These are phyloP conservation scores for Daldinia caldariorum DNA, from an alignment of 495 filamentous ascomycete species.

Conservation along the genomic window DNA sequence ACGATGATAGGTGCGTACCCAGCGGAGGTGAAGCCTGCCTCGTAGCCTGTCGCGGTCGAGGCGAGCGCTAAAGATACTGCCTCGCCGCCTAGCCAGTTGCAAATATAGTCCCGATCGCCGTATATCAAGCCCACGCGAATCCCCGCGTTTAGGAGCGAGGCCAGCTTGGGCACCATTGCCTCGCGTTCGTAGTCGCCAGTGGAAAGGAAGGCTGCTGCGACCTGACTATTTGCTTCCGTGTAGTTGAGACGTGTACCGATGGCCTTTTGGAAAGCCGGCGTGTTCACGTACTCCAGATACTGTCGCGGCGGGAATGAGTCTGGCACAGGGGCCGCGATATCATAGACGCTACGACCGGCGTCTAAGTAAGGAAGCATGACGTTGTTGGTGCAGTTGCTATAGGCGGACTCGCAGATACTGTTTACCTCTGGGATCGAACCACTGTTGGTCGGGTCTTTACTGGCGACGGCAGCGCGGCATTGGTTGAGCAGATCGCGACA, in stretches of 20 bases:
- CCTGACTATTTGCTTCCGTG: constrained; percentile 62
- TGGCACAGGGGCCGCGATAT: constrained; percentile 61
- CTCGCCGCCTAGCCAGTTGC: constrained; percentile 74
- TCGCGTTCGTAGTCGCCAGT: constrained; percentile 65
- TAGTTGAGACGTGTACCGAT: constrained; percentile 75
- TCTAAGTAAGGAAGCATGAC: constrained; percentile 59
- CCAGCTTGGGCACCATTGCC: constrained; percentile 59
- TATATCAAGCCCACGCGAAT: constrained; percentile 77
- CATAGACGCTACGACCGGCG: constrained; percentile 67
- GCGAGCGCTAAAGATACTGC: constrained; percentile 67
- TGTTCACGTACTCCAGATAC: constrained; percentile 72
- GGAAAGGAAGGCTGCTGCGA: constrained; percentile 61
- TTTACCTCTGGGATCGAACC: constrained; percentile 60
- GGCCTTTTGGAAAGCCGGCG: constrained; percentile 67
- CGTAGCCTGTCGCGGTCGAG: constrained; percentile 45
- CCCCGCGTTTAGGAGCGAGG: constrained; percentile 61
- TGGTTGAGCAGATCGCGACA: constrained; percentile 62
- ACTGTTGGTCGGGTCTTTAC: constrained; percentile 56
- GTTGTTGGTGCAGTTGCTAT: constrained; percentile 53
- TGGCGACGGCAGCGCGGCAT: constrained; percentile 57
- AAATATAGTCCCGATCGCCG: constrained; percentile 71
- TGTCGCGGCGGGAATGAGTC: constrained; percentile 73
- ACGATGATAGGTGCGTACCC: constrained; percentile 65
- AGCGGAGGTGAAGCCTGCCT: constrained; percentile 53
- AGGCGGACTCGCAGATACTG: constrained; percentile 55